Base-by-base conservation (phyloP, 257 asterid species). In the Petunia secreta region DNA sequence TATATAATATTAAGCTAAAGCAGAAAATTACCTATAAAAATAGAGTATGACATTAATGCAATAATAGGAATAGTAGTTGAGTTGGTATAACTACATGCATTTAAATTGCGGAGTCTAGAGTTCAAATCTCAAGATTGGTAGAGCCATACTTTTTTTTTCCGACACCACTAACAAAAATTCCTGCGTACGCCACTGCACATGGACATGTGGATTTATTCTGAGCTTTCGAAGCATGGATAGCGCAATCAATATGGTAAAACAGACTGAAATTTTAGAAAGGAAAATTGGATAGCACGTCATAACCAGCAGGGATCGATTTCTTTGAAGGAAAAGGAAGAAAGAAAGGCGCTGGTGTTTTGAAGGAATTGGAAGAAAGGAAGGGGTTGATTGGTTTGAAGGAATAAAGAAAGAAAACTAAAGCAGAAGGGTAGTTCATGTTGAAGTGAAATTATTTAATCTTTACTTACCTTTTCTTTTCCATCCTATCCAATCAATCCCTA, bases 301-400 rank as follows among this genome's bases (percentile, higher is more conserved):
- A 39, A 65, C 73, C 4, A 39, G 8, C 57, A 39, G 6, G 73
- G 36, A 5, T 39, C 15, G 74, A 40, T 65, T 65, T 50, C 2
- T 65, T 40, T 39, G 37, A 65, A 40, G 74, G 1, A 40, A 3
- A 10, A 65, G 6, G 1, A 40, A 36, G 48, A 11, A 38, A 63
- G 25, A 38, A 11, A 4, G 4, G n/a, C 4, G 57, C 0, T n/a
- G 57, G 43, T 68, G 34, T 44, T 8, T 43, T 43, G 39, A 43
- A 43, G 38, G 75, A 67, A n/a, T n/a, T 43, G 55, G 9, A 43
- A 43, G 55, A 43, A 15, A 67, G 8, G 55, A n/a, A 67, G 8
- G 55, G 40, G 39, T n/a, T 67, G n/a, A 67, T 67, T 16, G 58
- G 2, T 69, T 46, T 69, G 40, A 46, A 44, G 77, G 77, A 9